Conservation (phyloP, 192 early-diverging fungal species). For the Coemansia sp. region DNA sequence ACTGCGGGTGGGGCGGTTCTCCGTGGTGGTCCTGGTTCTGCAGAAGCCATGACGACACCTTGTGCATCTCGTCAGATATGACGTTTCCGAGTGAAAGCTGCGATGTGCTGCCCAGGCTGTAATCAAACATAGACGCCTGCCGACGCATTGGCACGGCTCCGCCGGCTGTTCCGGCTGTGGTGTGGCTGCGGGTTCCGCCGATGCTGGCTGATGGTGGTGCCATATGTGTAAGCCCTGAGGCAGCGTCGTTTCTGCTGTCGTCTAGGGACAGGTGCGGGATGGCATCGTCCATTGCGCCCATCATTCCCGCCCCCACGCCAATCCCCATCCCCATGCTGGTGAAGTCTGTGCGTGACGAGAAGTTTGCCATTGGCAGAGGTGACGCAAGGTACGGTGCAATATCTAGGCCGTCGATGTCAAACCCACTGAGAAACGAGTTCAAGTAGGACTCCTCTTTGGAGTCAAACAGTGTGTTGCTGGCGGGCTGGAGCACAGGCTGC, state of each 20-base stretch:
- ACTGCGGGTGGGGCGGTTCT: neutral
- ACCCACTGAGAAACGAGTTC: conserved; percentile 52
- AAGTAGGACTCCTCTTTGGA: conserved; percentile 49
- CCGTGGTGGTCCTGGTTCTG: conserved; percentile 40
- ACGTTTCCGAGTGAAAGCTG: conserved; percentile 46
- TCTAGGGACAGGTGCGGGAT: conserved; percentile 52
- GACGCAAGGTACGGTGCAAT: conserved; percentile 33
- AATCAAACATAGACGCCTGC: conserved; percentile 32
- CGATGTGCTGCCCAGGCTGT: conserved; percentile 43
- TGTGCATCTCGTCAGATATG: conserved; percentile 49
- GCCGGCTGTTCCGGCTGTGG: neutral
- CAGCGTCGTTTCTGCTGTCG: conserved; percentile 17
- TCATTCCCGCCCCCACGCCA: conserved; percentile 51
- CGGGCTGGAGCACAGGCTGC: neutral
- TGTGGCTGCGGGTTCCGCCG: neutral
- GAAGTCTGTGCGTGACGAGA: conserved; percentile 38
- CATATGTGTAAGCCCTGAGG: conserved; percentile 24
- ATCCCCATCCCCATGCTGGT: conserved; percentile 46
- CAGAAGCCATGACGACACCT: conserved; percentile 52
- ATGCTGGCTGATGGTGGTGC: neutral
- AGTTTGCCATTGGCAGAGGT: conserved; percentile 38
- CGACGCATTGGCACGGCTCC: conserved; percentile 29
- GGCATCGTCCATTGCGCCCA: conserved; percentile 50
- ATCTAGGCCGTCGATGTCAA: conserved; percentile 45
- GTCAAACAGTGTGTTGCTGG: conserved; percentile 37